Evolutionary conservation across 139 green algal genomes (phyloP).

Genomic region (Haematococcus lacustris): DNA sequence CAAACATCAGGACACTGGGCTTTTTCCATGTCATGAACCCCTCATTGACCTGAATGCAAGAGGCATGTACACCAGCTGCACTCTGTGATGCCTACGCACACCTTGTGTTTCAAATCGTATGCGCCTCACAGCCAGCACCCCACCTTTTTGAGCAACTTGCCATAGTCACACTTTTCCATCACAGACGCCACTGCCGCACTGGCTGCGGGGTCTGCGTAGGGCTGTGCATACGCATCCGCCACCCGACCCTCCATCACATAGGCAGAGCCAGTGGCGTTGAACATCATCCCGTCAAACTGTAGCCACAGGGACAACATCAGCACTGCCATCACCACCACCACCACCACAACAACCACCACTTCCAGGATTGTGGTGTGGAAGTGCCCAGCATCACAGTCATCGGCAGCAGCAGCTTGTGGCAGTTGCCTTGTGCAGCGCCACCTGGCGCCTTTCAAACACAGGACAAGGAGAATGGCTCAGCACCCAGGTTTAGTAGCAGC

Average conservation of each 20-base stretch:
- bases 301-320: neutral
- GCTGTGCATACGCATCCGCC: neutral
- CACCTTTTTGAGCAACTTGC: slow-evolving; percentile 2
- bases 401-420: no score
- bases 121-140: neutral
- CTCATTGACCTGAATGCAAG: slow-evolving; percentile 42
- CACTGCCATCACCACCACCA: no score
- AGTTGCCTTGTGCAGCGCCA: no score
- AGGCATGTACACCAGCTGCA: neutral
- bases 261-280: slow-evolving; percentile 6
- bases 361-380: no score
- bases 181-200: neutral
- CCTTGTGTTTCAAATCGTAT: neutral
- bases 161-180: neutral
- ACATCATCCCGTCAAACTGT: slow-evolving; percentile 22
- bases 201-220: neutral
- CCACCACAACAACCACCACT: no score
- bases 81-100: neutral
- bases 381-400: no score
- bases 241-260: slow-evolving; percentile 10
- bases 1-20: slow-evolving; percentile 56
- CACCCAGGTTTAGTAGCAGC: no score
- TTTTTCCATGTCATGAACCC: slow-evolving; percentile 49
- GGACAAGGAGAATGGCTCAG: no score
- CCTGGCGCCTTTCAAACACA: no score